These are phyloP conservation scores for Apiospora saccharicola DNA, from an alignment of 2,329 filamentous ascomycete species.

Conservation along the genomic window DNA sequence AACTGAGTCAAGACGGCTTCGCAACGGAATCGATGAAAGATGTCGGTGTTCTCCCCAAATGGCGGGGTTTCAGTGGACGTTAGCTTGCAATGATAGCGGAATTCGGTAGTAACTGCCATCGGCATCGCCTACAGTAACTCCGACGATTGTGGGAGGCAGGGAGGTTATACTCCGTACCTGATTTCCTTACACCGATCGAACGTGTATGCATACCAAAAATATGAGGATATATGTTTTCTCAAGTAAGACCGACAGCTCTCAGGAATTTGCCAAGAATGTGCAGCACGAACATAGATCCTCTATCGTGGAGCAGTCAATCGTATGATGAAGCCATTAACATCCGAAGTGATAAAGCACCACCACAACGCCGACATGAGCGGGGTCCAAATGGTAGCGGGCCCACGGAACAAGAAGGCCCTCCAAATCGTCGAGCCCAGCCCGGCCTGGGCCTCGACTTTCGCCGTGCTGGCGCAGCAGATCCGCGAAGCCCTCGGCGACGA, in stretches of 20 bases:
- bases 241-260: no score
- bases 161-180: background rate
- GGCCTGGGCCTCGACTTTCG: slow-evolving; percentile 24
- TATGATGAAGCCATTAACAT: background rate
- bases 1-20: background rate
- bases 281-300: background rate
- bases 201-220: background rate
- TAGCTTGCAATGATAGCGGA: background rate
- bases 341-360: background rate
- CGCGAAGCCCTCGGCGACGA: slow-evolving; percentile 43
- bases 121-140: background rate
- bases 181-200: background rate
- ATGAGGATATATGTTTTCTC: background rate
- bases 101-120: background rate
- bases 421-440: slow-evolving; percentile 27
- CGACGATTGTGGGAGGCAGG: background rate
- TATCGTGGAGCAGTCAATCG: background rate
- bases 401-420: background rate
- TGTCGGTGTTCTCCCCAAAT: background rate
- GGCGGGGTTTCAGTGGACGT: slow-evolving; percentile 3
- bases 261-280: background rate
- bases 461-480: slow-evolving; percentile 36
- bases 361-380: slow-evolving; percentile 1
- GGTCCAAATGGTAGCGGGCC: slow-evolving; percentile 16
- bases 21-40: no score